Evolutionary conservation across 805 yeast genomes (phyloP).

Genomic region (Myxozyma vanderwaltii): DNA sequence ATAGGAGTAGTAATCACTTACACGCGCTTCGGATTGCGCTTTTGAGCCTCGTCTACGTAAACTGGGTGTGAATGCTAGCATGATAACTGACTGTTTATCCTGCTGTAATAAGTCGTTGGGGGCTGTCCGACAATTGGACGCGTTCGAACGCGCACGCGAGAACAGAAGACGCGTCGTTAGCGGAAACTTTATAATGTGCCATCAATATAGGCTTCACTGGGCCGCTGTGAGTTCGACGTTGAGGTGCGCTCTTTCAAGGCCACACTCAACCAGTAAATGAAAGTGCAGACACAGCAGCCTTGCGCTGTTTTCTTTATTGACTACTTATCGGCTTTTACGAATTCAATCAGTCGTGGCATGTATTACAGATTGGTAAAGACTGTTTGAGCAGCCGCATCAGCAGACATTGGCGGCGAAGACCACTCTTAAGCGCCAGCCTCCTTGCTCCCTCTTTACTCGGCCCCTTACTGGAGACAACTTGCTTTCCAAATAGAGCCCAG

Average conservation of each 20-base stretch:
- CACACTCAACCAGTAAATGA: too few species aligned
- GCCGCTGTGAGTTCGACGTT: neutral
- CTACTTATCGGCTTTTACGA: too few species aligned
- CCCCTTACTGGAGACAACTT: neutral
- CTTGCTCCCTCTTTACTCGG: neutral
- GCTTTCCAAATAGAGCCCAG: neutral
- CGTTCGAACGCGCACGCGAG: neutral
- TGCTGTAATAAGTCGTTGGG: too few species aligned
- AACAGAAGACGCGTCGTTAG: constrained; percentile 7
- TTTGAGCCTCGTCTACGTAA: too few species aligned
- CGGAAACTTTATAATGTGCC: neutral
- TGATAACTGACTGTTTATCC: too few species aligned
- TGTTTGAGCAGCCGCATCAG: too few species aligned
- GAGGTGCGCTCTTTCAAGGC: too few species aligned
- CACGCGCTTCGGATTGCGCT: neutral
- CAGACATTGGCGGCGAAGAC: too few species aligned
- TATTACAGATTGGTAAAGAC: too few species aligned
- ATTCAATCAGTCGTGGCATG: too few species aligned
- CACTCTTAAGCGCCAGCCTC: neutral
- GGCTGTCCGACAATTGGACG: neutral
- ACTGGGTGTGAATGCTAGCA: too few species aligned
- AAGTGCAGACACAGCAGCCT: too few species aligned
- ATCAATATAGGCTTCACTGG: neutral
- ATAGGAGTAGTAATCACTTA: neutral
- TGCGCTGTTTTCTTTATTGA: neutral